Percentiles rank a stretch among this genome's conserved stretches.
These are phyloP conservation scores for Podila minutissima DNA, from an alignment of 192 early-diverging fungal species.

Conservation along the genomic window DNA sequence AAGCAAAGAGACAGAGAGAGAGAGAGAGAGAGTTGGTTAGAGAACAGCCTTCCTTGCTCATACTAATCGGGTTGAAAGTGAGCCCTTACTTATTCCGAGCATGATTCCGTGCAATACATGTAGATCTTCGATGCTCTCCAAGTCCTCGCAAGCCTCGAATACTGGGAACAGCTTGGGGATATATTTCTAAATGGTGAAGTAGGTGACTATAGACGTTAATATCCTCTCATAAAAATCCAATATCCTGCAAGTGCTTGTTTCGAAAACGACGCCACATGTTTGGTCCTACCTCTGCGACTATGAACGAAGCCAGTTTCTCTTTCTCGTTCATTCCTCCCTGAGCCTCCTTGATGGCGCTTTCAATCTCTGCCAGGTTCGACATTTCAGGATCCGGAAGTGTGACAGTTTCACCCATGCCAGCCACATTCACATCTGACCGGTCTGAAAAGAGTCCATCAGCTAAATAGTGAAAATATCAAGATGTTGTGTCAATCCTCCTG, in stretches of 20 bases:
- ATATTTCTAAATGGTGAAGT: constrained; percentile 62
- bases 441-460: constrained; percentile 48
- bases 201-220: background rate
- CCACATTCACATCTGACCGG: constrained; percentile 37
- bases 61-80: background rate
- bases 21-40: background rate
- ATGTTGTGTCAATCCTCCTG: background rate
- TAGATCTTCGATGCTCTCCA: constrained; percentile 79
- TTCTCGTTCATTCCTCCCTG: constrained; percentile 65
- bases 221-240: background rate
- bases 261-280: background rate
- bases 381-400: constrained; percentile 75
- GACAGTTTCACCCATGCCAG: constrained; percentile 33
- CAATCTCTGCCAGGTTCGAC: constrained; percentile 77
- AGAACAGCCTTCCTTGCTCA: background rate
- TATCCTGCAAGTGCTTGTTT: background rate
- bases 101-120: constrained; percentile 80
- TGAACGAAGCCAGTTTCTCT: constrained; percentile 68
- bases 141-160: constrained; percentile 83
- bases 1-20: background rate
- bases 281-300: constrained; percentile 65
- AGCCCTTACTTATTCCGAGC: constrained; percentile 74
- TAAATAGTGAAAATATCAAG: background rate
- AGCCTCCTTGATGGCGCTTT: constrained; percentile 67
- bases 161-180: constrained; percentile 75